Percentiles rank a stretch among this genome's conserved stretches.
phyloP scores from a whole-genome alignment of 1,284 basidiomycete genomes.

The Ceratobasidium sp. region DNA sequence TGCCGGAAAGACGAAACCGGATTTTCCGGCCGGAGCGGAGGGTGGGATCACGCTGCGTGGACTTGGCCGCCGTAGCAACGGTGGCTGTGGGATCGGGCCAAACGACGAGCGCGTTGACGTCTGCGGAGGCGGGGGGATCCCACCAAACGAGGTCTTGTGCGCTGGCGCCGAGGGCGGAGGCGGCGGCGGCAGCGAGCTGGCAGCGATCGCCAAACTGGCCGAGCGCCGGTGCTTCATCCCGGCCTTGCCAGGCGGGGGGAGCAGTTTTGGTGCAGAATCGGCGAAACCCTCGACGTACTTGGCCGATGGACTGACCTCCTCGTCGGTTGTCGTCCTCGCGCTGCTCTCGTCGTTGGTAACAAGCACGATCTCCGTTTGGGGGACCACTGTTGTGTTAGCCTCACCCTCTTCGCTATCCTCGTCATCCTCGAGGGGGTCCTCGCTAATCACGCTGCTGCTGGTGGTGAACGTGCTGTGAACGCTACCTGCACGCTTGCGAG shows the following conservation, averaged over 20 bases:
- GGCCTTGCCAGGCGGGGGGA: conserved; percentile 46
- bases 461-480: conserved; percentile 69
- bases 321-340: conserved; percentile 47
- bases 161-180: conserved; percentile 63
- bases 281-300: conserved; percentile 47
- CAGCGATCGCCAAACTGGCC: conserved; percentile 31
- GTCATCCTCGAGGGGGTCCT: conserved; percentile 53
- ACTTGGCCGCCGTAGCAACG: conserved; percentile 23
- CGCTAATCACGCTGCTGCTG: conserved; percentile 67
- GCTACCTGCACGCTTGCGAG: conserved; percentile 61
- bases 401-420: conserved; percentile 41
- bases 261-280: conserved; percentile 47
- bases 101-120: conserved; percentile 15
- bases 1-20: conserved; percentile 28
- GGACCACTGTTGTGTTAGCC: conserved; percentile 18
- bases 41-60: conserved; percentile 22
- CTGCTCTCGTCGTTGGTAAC: conserved; percentile 17
- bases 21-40: conserved; percentile 26
- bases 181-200: conserved; percentile 46
- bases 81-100: conserved; percentile 26
- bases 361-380: conserved; percentile 26
- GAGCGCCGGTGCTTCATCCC: conserved; percentile 40
- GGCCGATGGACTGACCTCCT: conserved; percentile 46
- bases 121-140: conserved; percentile 15
- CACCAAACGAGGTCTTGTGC: conserved; percentile 48